Evolutionary conservation across 73 alveolate genomes (phyloP), one percentile per base, ranked within the genome.

Genomic region (Durusdinium trenchii): DNA sequence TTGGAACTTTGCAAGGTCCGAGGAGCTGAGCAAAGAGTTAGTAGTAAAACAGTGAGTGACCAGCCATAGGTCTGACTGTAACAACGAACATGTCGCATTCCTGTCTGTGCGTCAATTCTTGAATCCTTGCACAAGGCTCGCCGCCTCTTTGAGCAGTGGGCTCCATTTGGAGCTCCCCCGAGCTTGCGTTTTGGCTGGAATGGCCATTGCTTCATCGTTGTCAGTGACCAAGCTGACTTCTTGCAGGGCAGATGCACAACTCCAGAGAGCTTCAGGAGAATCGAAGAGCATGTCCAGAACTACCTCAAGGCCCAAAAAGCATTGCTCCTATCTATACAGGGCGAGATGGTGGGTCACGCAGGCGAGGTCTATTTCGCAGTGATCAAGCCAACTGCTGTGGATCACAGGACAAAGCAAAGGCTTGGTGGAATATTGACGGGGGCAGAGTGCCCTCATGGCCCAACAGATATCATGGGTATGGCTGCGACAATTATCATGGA

Each of bases 321-420:
- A 7, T 3, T 69, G 4, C 20, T 69, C 38, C 6, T 69, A 4
- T 46, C 32, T n/a, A n/a, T 69, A n/a, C 82, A 69, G 50, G 82
- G 82, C 36, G 82, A 69, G 82, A 69, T 69, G 82, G 36, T 69
- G 82, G 82, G 82, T 69, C 50, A n/a, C 50, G 47, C 82, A 14
- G 82, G 82, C 12, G 82, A 69, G 82, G 36, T 69, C 82, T 69
- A 69, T 26, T 69, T 69, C 23, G 82, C 50, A n/a, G 82, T 69
- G 82, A n/a, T 69, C 82, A 69, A n/a, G 47, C 82, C 82, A n/a
- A n/a, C n/a, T 35, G 76, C 16, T 40, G 76, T 23, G 4, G 40
- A 62, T 26, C 20, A 23, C 36, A 20, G 76, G 32, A 7, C 76
- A 10, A 26, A 35, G 38, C 7, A 23, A 40, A 35, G 40, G 32